Evolutionary conservation across 192 early-diverging fungal genomes (phyloP), one percentile per base, ranked within the genome.

Genomic region (Dissophora ornata): DNA sequence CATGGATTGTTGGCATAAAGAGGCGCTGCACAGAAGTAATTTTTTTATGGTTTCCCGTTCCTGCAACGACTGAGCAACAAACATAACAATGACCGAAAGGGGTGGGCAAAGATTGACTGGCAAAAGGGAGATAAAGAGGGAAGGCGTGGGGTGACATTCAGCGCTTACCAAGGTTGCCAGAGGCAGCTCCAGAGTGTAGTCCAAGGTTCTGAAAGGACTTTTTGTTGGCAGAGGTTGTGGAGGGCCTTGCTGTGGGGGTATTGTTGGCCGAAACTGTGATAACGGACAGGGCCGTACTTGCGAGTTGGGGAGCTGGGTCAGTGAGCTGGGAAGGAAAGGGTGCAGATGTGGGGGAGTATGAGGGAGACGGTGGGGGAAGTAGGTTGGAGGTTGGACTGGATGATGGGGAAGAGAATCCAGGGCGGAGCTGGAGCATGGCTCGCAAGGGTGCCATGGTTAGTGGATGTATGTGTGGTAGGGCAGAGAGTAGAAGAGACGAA

Each of bases 181-280:
- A 81, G 38, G 81, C 84, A 10, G 85, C 83, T 21, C 81, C 85
- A 29, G 81, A 81, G 57, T 86, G 85, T 19, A 86, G 63, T 24
- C 81, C 81, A 8, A 80, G 64, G 26, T 80, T 80, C 9, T 47
- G 51, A 28, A 33, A 36, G 11, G 58, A 24, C 40, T 70, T 55
- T 52, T 60, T 62, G 68, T 29, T 55, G 33, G 36, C 33, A 13
- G 26, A 25, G 5, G 50, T 6, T 1, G 47, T 47, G 32, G 52
- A 8, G 33, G 12, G 46, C 7, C 22, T 19, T 48, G 30, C n/a
- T 10, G 33, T 19, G 13, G 48, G 7, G 30, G 62, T 51, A 1
- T 21, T n/a, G 33, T 13, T 32, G 4, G 32, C 53, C n/a, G 53
- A 16, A 2, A 58, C 19, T 18, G 46, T 11, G 48, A 3, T 26